Evolutionary conservation across 352 stramenopile genomes (phyloP), one percentile per base, ranked within the genome.

Genomic region (Phytophthora aleatoria): DNA sequence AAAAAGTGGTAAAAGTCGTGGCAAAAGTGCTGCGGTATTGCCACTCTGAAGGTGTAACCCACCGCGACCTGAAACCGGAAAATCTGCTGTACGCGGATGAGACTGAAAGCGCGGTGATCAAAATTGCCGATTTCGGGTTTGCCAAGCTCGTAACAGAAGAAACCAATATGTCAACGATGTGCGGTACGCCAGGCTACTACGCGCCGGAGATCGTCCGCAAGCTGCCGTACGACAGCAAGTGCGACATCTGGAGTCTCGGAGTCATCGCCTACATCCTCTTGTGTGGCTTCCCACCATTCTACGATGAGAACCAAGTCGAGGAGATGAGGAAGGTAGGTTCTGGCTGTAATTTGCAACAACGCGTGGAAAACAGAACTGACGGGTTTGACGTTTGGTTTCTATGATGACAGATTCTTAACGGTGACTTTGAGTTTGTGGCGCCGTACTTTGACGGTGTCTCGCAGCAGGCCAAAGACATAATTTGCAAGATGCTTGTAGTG

Each of bases 21-120:
- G 83, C 85, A 28, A 89, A 94, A 44, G 90, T 91, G 26, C 73
- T 98, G 15, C 65, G 71, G 0, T 96, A 97, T 69, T 97, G 89
- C 69, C 93, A 98, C 74, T 60, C 63, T 6, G 54, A 80, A 57
- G 79, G 91, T 45, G 89, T 99, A 61, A 96, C 97, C 11, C 96
- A 99, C 44, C 89, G 94, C n/a, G 96, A 99, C 71, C 83, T 99
- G 53, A 99, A 99, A 70, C 95, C 97, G 11, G 94, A 99, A 79
- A 99, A 99, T 74, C 73, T 99, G 36, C 74, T 99, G 27, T 93
- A 99, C 51, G 68, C 83, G 6, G 77, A 89, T 68, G 77, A 85
- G 26, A 87, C 76, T 15, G 83, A 97, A 38, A 83, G 94, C 61
- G 85, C 95, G 6, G 67, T 87, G 53, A 96, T 99, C 65, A 99